Percentiles rank a stretch among this genome's conserved stretches.
These are phyloP conservation scores for Paratinospora sagittata DNA, from an alignment of 164 flowering plant genomes.

Conservation along the genomic window DNA sequence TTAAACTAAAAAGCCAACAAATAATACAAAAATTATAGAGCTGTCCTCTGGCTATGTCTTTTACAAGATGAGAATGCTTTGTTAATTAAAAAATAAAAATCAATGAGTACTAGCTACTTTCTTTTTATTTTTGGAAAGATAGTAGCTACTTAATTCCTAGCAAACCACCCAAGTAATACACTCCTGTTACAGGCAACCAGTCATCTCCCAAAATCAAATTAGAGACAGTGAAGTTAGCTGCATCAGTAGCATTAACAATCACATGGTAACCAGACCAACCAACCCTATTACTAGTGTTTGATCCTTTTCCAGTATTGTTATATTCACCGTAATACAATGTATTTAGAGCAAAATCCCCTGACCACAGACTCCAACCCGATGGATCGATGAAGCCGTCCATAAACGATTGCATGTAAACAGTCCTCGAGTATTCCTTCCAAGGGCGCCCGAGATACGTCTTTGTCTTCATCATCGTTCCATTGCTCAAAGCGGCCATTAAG, in stretches of 20 bases:
- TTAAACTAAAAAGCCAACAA: no score
- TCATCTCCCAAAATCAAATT: slow-evolving; percentile 33
- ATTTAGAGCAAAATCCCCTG: slow-evolving; percentile 34
- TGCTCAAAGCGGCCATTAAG: slow-evolving; percentile 17
- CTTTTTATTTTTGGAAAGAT: no score
- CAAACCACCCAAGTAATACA: slow-evolving; percentile 27
- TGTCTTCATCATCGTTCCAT: slow-evolving; percentile 6
- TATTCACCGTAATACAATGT: slow-evolving; percentile 43
- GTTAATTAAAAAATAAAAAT: no score
- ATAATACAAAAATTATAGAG: no score
- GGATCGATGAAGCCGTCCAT: slow-evolving; percentile 26
- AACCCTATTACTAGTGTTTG: slow-evolving; percentile 25
- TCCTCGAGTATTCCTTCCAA: slow-evolving; percentile 47
- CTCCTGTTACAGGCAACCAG: slow-evolving; percentile 39
- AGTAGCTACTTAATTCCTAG: background rate
- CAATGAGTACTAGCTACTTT: no score
- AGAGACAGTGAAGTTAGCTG: slow-evolving; percentile 36
- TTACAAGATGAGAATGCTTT: no score
- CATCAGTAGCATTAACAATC: slow-evolving; percentile 24
- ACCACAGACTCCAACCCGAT: slow-evolving; percentile 39
- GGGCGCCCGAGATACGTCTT: slow-evolving; percentile 45
- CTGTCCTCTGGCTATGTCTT: no score
- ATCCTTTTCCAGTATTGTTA: slow-evolving; percentile 35
- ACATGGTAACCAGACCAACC: slow-evolving; percentile 36
- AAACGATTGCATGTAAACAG: slow-evolving; percentile 31